Conservation (phyloP, 2,329 filamentous ascomycete species). For the Tympanopsis confertula region DNA sequence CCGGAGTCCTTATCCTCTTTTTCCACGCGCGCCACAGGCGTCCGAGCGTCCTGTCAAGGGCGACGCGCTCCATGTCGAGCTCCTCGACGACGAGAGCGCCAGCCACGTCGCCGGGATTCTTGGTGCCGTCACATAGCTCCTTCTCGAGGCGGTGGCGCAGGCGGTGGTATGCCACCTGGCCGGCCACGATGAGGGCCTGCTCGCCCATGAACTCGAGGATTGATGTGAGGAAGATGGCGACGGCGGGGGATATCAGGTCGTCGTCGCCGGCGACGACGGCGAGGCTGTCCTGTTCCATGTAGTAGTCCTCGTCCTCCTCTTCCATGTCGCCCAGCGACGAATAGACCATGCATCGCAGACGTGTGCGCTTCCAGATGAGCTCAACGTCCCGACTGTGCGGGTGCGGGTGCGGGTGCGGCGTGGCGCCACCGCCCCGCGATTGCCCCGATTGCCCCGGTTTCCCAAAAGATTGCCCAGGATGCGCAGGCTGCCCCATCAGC, state of each 20-base stretch:
- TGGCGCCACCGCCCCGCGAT: too few relatives aligned
- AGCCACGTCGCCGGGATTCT: conserved; percentile 32
- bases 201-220: conserved; percentile 91
- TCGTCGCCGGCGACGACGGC: conserved; percentile 42
- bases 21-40: conserved; percentile 92
- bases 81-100: conserved; percentile 77
- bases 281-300: conserved; percentile 70
- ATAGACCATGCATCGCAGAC: conserved; percentile 94
- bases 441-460: too few relatives aligned
- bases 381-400: conserved; percentile 63
- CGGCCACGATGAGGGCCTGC: conserved; percentile 75
- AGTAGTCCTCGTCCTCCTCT: conserved; percentile 89
- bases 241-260: conserved; percentile 72
- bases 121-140: conserved; percentile 38
- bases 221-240: conserved; percentile 90
- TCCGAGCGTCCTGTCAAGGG: conserved; percentile 77
- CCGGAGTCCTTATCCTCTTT: conserved; percentile 66
- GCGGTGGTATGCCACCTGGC: conserved; percentile 69
- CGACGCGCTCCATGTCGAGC: conserved; percentile 82
- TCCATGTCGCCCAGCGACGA: conserved; percentile 93
- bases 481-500: too few relatives aligned
- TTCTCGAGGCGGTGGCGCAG: conserved; percentile 46
- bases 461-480: too few relatives aligned
- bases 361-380: conserved; percentile 83
- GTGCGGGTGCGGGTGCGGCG: conserved; percentile 9